Conservation (phyloP, 1,284 basidiomycete genomes). For the Kalmanozyma brasiliensis region DNA sequence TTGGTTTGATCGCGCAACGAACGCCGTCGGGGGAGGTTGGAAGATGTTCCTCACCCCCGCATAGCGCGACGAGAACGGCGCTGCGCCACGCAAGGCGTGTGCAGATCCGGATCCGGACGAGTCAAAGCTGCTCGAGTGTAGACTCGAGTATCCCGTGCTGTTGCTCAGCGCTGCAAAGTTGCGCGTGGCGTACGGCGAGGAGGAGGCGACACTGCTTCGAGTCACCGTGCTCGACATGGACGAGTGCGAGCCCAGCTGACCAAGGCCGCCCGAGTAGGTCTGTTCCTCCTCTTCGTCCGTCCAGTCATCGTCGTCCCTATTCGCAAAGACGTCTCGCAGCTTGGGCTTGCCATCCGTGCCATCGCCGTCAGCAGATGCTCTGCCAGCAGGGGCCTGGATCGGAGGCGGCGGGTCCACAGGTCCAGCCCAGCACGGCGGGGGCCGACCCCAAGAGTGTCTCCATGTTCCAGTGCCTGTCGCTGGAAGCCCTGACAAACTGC, state of each 20-base stretch:
- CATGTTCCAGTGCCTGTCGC: conserved; percentile 50
- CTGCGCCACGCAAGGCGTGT: conserved; percentile 16
- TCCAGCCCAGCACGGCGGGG: conserved; percentile 61
- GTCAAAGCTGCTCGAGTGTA: conserved; percentile 5
- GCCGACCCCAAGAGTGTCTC: conserved; percentile 61
- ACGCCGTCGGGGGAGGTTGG: conserved; percentile 20
- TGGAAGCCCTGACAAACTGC: conserved; percentile 17
- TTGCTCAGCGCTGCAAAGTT: conserved; percentile 26
- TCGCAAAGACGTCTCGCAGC: conserved; percentile 61
- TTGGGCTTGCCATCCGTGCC: conserved; percentile 14
- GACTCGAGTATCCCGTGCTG: conserved; percentile 8
- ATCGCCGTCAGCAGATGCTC: neutral
- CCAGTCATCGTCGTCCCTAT: conserved; percentile 56
- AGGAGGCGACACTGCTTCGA: neutral
- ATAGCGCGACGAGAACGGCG: conserved; percentile 37
- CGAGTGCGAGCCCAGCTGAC: conserved; percentile 51
- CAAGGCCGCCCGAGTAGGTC: conserved; percentile 54
- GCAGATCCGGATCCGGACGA: conserved; percentile 2
- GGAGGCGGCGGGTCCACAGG: conserved; percentile 52
- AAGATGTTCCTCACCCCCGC: conserved; percentile 53
- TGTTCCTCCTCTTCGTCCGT: conserved; percentile 62
- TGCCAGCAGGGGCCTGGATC: neutral
- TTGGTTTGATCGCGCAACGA: conserved; percentile 13
- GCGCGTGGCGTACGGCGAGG: conserved; percentile 36
- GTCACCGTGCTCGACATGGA: conserved; percentile 10